A percentile compares a stretch with the other conserved stretches of the same genome.
phyloP scores from a whole-genome alignment of 805 yeast genomes.

The Myxozyma neotropica region DNA sequence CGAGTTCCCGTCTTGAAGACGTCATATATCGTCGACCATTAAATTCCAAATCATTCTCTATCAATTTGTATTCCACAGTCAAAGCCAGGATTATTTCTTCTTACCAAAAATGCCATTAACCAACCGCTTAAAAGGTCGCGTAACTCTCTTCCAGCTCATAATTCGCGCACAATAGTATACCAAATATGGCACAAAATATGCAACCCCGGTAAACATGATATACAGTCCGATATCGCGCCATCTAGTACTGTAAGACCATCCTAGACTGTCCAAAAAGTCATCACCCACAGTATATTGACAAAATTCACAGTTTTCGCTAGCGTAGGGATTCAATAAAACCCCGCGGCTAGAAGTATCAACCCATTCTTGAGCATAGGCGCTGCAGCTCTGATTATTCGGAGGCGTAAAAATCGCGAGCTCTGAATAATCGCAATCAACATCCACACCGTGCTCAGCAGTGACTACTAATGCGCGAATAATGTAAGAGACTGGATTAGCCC shows the following conservation, averaged over 20 bases:
- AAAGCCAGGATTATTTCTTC: not conserved
- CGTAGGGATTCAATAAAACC: constrained; percentile 47
- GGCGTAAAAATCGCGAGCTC: constrained; percentile 58
- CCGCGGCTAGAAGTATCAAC: constrained; percentile 50
- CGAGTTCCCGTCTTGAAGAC: no score
- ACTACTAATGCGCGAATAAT: constrained; percentile 59
- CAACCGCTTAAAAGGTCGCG: constrained; percentile 13
- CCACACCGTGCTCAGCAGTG: constrained; percentile 56
- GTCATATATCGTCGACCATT: no score
- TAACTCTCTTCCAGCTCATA: constrained; percentile 6
- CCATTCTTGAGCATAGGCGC: constrained; percentile 58
- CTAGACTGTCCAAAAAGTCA: constrained; percentile 52
- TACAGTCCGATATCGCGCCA: constrained; percentile 66
- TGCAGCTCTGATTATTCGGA: constrained; percentile 49
- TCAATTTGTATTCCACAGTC: no score
- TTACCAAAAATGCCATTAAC: not conserved
- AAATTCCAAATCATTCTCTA: no score
- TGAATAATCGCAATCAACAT: constrained; percentile 50
- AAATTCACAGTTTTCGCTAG: constrained; percentile 58
- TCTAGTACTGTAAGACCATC: constrained; percentile 42
- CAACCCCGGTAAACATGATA: constrained; percentile 53
- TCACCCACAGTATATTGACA: constrained; percentile 64
- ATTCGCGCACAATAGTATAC: constrained; percentile 27
- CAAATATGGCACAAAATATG: constrained; percentile 34
- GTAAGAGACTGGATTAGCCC: constrained; percentile 71